A percentile compares a stretch with the other conserved stretches of the same genome.
Evolutionary conservation across 495 filamentous ascomycete species (phyloP).

Genomic region (Bathelium albidoporum): DNA sequence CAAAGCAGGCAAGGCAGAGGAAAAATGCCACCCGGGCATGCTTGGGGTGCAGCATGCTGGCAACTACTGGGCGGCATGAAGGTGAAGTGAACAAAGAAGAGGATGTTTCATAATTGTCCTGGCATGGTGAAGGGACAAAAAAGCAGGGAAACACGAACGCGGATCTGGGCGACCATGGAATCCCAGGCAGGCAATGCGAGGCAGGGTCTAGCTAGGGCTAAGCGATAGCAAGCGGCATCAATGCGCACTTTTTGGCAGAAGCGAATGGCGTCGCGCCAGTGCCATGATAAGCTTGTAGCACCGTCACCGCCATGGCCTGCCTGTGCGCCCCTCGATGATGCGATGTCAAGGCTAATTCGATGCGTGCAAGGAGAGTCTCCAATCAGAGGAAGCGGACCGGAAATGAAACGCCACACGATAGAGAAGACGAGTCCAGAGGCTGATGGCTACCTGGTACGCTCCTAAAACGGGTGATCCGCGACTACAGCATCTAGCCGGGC

Average conservation of each 20-base stretch:
- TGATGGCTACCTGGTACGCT: no score
- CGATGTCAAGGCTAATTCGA: background rate
- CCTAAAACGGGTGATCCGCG: no score
- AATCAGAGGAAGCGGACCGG: background rate
- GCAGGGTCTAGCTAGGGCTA: no score
- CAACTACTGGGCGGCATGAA: background rate
- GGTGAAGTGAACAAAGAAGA: background rate
- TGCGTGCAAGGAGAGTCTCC: background rate
- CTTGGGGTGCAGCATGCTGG: background rate
- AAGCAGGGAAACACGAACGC: background rate
- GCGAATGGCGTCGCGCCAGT: background rate
- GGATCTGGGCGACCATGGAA: background rate
- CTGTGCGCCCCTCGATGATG: background rate
- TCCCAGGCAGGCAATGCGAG: no score
- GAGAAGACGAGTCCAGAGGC: background rate
- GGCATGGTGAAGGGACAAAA: background rate
- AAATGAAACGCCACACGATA: background rate
- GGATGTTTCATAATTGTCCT: background rate
- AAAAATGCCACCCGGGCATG: background rate
- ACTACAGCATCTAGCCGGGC: no score
- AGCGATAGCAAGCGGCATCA: background rate
- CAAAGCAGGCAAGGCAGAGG: background rate
- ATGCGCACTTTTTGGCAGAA: background rate
- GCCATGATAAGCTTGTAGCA: background rate
- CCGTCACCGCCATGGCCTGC: background rate